Evolutionary conservation across 2,329 filamentous ascomycete species (phyloP), one percentile per base, ranked within the genome.

Genomic region (Tolypocladium inflatum): DNA sequence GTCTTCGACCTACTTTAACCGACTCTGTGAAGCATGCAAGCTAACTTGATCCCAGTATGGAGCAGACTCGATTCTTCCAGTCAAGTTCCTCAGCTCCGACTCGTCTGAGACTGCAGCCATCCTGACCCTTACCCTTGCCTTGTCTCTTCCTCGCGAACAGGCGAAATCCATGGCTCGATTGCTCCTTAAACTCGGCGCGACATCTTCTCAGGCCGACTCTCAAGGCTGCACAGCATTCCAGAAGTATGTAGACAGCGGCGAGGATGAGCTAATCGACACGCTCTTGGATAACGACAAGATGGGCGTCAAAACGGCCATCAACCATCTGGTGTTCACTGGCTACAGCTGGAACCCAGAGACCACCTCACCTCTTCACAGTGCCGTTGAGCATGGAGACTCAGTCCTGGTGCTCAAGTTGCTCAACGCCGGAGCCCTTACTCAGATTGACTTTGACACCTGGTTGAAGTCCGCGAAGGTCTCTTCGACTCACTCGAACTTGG

Each of bases 31-130:
- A 3, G 10, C 10, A 8, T 26, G 4, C 30, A 35, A 37, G 30
- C 48, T 52, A 21, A 54, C 30, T 15, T 23, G 11, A 26, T 6
- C 13, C n/a, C n/a, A 86, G 61, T 94, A 90, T 66, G 91, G 89
- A 9, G 89, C 90, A 5, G 90, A 95, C 69, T 79, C 88, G 1
- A 76, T 92, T 19, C 75, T 91, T 26, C 90, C 90, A 0, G 78
- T 94, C 67, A 92, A 92, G 70, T 78, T 88, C 33, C 66, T 81
- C 11, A 71, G 78, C 58, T 70, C 74, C 1, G 65, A 80, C 58
- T 78, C 78, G 54, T 73, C 73, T 4, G 78, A 82, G 2, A 74
- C 76, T 35, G 80, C 75, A 1, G 88, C 86, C 0, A 85, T 93
- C 51, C 75, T 94, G 54, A 88, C 86, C 0, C 73, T 93, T 9